These are phyloP conservation scores for Wickerhamiella spandovensis DNA, from an alignment of 805 yeast species.

Conservation along the genomic window DNA sequence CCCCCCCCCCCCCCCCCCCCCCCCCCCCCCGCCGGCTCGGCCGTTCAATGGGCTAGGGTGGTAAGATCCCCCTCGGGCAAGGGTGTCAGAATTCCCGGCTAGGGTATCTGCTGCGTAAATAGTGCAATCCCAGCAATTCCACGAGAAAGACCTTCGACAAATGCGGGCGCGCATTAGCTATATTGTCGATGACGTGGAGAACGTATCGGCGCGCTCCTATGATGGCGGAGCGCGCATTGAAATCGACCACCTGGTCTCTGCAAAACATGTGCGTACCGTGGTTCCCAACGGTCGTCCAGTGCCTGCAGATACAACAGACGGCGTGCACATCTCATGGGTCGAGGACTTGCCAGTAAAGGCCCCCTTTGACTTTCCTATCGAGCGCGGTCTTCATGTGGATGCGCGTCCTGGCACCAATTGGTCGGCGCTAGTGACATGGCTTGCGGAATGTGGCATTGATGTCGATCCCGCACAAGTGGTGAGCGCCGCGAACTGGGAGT, in stretches of 20 bases:
- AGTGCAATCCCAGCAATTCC: too few species aligned
- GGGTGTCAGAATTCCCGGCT: not conserved
- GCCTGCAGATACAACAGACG: not conserved
- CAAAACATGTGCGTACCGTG: conserved; percentile 11
- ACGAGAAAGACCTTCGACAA: too few species aligned
- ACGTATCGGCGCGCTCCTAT: not conserved
- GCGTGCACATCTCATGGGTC: conserved; percentile 7
- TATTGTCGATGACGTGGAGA: conserved; percentile 4
- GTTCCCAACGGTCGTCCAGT: not conserved
- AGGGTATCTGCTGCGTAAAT: too few species aligned
- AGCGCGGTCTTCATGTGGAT: conserved; percentile 20
- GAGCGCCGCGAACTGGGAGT: conserved; percentile 2
- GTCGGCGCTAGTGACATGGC: conserved; percentile 6
- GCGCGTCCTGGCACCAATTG: conserved; percentile 18
- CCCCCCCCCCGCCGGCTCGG: too few species aligned
- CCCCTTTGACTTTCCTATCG: conserved; percentile 18
- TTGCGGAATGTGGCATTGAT: conserved; percentile 2
- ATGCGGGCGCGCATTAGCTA: conserved; percentile 6
- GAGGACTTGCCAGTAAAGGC: conserved; percentile 6
- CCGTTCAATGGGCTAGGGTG: too few species aligned
- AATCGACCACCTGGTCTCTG: conserved; percentile 2
- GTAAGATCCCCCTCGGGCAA: too few species aligned
- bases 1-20: too few species aligned
- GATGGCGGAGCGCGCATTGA: not conserved
- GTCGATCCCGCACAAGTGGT: not conserved